These are phyloP conservation scores for Globisporangium lucens DNA, from an alignment of 352 stramenopile genomes.

Conservation along the genomic window DNA sequence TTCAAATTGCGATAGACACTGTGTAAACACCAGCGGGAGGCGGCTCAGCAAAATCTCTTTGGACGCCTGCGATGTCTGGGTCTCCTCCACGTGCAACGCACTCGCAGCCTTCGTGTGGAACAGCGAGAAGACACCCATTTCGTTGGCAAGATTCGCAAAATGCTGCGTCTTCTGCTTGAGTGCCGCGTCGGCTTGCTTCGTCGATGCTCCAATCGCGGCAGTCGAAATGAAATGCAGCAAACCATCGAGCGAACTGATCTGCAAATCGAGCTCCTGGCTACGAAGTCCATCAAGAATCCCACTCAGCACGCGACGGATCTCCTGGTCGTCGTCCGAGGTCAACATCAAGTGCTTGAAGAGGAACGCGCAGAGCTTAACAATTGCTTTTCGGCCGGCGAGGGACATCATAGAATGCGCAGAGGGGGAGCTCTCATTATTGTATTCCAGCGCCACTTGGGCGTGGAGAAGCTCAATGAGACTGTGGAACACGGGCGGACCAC, in stretches of 20 bases:
- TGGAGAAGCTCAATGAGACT: conserved; percentile 43
- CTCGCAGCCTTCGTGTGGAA: conserved; percentile 56
- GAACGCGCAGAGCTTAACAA: conserved; percentile 72
- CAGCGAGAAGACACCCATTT: conserved; percentile 75
- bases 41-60: conserved; percentile 60
- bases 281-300: conserved; percentile 69
- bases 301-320: conserved; percentile 52
- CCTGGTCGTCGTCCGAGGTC: conserved; percentile 33
- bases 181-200: conserved; percentile 16
- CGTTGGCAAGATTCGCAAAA: conserved; percentile 59
- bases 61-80: conserved; percentile 16
- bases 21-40: conserved; percentile 80
- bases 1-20: conserved; percentile 76
- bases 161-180: conserved; percentile 31
- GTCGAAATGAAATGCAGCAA: conserved; percentile 76
- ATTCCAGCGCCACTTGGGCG: conserved; percentile 50
- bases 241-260: conserved; percentile 69
- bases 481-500: conserved; percentile 18
- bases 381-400: conserved; percentile 45
- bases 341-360: conserved; percentile 74
- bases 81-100: conserved; percentile 33
- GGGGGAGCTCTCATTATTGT: conserved; percentile 22
- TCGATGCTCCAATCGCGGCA: conserved; percentile 21
- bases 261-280: conserved; percentile 54
- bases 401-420: conserved; percentile 23